A percentile compares a stretch with the other conserved stretches of the same genome.
phyloP scores from a whole-genome alignment of 2,329 filamentous ascomycete species.

The Coleophoma crateriformis region DNA sequence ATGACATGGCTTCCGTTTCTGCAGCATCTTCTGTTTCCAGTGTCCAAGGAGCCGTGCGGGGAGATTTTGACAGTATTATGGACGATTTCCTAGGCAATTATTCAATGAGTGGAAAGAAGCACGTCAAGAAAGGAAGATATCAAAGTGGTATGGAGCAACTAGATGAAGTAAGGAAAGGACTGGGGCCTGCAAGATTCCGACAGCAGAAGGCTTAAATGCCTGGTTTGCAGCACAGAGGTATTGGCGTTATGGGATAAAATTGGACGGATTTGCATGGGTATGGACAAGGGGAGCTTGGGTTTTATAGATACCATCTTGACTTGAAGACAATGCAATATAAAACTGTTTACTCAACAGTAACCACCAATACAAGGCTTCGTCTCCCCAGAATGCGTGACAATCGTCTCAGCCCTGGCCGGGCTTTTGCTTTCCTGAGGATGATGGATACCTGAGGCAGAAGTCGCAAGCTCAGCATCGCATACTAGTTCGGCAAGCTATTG shows the following conservation, averaged over 20 bases:
- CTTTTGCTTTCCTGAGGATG: no score
- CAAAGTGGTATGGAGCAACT: constrained; percentile 81
- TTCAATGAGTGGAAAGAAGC: constrained; percentile 65
- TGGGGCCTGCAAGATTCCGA: constrained; percentile 69
- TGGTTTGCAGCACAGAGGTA: background rate
- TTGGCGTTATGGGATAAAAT: background rate
- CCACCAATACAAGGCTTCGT: no score
- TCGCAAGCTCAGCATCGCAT: no score
- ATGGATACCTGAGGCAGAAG: no score
- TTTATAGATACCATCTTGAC: no score
- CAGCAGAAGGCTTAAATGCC: constrained; percentile 15
- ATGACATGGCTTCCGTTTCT: constrained; percentile 56
- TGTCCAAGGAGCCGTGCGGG: constrained; percentile 61
- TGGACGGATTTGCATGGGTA: no score
- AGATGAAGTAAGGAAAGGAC: constrained; percentile 76
- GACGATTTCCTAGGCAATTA: constrained; percentile 85
- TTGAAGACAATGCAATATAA: no score
- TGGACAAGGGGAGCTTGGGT: no score
- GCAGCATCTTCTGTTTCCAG: constrained; percentile 62
- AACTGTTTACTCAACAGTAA: no score
- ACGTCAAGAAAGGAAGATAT: constrained; percentile 74
- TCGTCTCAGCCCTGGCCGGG: no score
- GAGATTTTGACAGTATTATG: constrained; percentile 84
- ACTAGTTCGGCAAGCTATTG: no score
- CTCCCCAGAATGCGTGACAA: no score